These are phyloP conservation scores for Amphirosellinia nigrospora DNA, from an alignment of 495 filamentous ascomycete species.

Conservation along the genomic window DNA sequence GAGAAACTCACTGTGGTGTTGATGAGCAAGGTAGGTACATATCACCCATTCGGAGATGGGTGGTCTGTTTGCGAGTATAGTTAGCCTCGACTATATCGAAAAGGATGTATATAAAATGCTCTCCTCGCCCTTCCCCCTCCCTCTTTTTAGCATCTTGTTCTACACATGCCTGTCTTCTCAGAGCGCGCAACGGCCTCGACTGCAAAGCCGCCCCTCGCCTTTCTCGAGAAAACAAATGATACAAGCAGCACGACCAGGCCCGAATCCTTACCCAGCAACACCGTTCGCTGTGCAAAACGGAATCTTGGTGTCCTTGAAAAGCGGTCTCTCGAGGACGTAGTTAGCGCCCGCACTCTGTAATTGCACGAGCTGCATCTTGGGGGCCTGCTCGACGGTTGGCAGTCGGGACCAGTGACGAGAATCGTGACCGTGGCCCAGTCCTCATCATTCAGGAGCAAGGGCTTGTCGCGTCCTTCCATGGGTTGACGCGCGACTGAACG, in stretches of 20 bases:
- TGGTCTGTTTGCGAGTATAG: slow-evolving; percentile 47
- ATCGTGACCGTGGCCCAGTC: slow-evolving; percentile 68
- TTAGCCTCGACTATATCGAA: slow-evolving; percentile 2
- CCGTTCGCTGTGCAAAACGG: slow-evolving; percentile 75
- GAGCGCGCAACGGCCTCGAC: not conserved
- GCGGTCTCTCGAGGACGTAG: slow-evolving; percentile 64
- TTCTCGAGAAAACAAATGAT: not conserved
- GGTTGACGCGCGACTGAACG: slow-evolving; percentile 33
- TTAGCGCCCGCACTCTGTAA: slow-evolving; percentile 78
- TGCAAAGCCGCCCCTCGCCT: not conserved
- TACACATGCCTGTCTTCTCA: not conserved
- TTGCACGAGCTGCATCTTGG: slow-evolving; percentile 74
- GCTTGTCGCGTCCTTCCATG: slow-evolving; percentile 8
- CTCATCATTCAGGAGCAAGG: slow-evolving; percentile 28
- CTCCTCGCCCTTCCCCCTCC: not conserved
- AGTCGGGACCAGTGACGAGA: slow-evolving; percentile 65
- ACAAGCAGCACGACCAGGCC: not conserved
- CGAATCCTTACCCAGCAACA: slow-evolving; percentile 64
- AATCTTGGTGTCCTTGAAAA: slow-evolving; percentile 68
- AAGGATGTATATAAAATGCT: not conserved
- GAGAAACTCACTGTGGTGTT: slow-evolving; percentile 49
- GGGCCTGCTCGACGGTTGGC: slow-evolving; percentile 49
- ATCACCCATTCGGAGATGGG: slow-evolving; percentile 85
- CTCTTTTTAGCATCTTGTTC: not conserved
- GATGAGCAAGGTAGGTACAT: slow-evolving; percentile 54